Conservation (phyloP, 306 rosid species). For the Boehmeria nivea region DNA sequence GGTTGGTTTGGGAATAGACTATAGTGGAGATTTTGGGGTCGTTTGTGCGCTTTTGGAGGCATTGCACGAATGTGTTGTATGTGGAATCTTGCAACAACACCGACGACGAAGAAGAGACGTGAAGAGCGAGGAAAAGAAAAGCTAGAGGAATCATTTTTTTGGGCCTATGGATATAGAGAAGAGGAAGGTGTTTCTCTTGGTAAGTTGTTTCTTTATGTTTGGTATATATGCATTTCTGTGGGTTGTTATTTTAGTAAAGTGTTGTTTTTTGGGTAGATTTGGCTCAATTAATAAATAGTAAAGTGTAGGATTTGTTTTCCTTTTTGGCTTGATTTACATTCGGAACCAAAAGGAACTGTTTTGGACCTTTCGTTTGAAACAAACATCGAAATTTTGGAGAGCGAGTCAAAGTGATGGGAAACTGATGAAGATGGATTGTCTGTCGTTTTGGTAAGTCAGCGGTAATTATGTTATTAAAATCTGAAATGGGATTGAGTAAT, state of each 20-base stretch:
- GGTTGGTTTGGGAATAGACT: slow-evolving; percentile 29
- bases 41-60: slow-evolving; percentile 38
- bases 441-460: background rate
- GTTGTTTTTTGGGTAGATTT: background rate
- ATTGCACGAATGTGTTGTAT: slow-evolving; percentile 38
- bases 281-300: background rate
- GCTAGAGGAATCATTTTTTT: slow-evolving; percentile 3
- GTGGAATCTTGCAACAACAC: slow-evolving; percentile 36
- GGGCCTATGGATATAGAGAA: background rate
- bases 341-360: background rate
- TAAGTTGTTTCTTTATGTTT: background rate
- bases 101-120: slow-evolving; percentile 18
- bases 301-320: background rate
- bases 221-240: too few species aligned
- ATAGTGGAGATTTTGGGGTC: slow-evolving; percentile 23
- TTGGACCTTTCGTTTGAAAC: background rate
- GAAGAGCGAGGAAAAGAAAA: slow-evolving; percentile 19
- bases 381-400: background rate
- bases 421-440: background rate
- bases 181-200: background rate
- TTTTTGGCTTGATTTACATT: too few species aligned
- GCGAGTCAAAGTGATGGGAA: background rate
- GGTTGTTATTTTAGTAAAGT: slow-evolving; percentile 1
- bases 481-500: too few species aligned
- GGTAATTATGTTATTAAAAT: background rate